Percentiles rank a stretch among this genome's conserved stretches.
phyloP scores from a whole-genome alignment of 2,329 filamentous ascomycete species.

The Clathrospora elynae region DNA sequence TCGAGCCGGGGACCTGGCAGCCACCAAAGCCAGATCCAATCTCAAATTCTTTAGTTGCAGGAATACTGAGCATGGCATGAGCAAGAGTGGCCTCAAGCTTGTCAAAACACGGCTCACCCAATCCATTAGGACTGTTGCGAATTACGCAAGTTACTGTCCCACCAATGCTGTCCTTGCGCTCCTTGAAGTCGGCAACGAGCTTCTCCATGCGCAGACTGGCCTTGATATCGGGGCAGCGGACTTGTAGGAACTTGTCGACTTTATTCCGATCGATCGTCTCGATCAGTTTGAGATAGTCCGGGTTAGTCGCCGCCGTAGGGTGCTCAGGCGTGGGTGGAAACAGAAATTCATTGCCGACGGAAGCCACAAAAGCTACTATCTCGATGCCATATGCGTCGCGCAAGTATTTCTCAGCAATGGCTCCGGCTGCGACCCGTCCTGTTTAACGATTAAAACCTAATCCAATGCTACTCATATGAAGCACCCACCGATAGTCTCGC shows the following conservation, averaged over 20 bases:
- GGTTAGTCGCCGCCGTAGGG: constrained; percentile 73
- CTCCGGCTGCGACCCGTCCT: constrained; percentile 85
- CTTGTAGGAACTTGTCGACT: constrained; percentile 84
- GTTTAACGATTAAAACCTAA: constrained; percentile 16
- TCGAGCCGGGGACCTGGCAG: constrained; percentile 80
- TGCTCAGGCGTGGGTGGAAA: constrained; percentile 70
- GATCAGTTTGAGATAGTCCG: constrained; percentile 76
- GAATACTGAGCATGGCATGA: constrained; percentile 94
- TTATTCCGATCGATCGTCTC: constrained; percentile 72
- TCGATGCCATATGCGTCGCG: constrained; percentile 79
- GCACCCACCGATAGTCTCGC: constrained; percentile 81
- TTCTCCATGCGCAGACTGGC: constrained; percentile 74
- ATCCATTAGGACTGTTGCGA: constrained; percentile 78
- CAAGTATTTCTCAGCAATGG: constrained; percentile 93
- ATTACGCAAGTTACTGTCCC: constrained; percentile 95
- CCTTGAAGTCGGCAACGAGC: constrained; percentile 76
- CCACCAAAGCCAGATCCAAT: constrained; percentile 92
- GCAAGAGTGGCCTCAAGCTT: constrained; percentile 91
- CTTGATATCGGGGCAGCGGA: constrained; percentile 78
- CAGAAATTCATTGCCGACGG: constrained; percentile 78
- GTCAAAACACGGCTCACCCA: constrained; percentile 94
- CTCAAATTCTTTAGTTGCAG: constrained; percentile 94
- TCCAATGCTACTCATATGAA: neutral
- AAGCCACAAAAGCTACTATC: constrained; percentile 88
- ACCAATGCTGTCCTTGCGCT: constrained; percentile 85